Percentiles rank a stretch among this genome's conserved stretches.
Conservation (phyloP, 2,329 filamentous ascomycete species). For the Plenodomus lindquistii region DNA sequence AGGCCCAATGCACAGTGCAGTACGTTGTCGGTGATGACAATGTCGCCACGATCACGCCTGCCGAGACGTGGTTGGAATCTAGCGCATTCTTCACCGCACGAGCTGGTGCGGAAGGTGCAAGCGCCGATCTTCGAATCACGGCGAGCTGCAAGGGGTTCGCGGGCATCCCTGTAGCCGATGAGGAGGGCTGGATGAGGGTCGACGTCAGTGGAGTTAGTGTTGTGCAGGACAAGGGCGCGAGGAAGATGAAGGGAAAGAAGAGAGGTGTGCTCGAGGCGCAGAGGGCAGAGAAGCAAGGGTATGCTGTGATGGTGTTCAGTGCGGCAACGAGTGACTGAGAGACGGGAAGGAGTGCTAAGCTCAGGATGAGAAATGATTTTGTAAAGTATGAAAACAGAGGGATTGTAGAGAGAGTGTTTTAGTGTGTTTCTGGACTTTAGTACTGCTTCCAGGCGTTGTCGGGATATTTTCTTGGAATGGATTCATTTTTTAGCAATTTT, state of each 20-base stretch:
- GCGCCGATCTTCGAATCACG: conserved; percentile 23
- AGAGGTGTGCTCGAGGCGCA: background rate
- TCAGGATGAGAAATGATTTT: background rate
- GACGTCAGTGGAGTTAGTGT: conserved; percentile 12
- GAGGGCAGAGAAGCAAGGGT: background rate
- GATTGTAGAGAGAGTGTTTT: background rate
- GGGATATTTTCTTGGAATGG: background rate
- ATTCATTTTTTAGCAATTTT: background rate
- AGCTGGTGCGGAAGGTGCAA: conserved; percentile 16
- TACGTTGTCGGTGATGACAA: conserved; percentile 17
- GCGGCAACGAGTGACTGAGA: background rate
- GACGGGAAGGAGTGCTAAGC: background rate
- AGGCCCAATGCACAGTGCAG: conserved; percentile 23
- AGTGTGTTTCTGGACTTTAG: background rate
- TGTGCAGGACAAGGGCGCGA: background rate
- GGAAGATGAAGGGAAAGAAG: background rate
- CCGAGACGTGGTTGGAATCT: conserved; percentile 14
- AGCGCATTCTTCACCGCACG: conserved; percentile 25
- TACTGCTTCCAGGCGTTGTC: background rate
- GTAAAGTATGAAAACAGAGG: background rate
- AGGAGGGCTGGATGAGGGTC: conserved; percentile 14
- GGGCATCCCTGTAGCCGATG: conserved; percentile 16
- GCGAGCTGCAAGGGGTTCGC: conserved; percentile 25
- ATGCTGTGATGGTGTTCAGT: background rate
- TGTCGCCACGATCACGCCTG: conserved; percentile 20